Conservation (phyloP, 768 basidiomycete species). For the Lyophyllum atratum region DNA sequence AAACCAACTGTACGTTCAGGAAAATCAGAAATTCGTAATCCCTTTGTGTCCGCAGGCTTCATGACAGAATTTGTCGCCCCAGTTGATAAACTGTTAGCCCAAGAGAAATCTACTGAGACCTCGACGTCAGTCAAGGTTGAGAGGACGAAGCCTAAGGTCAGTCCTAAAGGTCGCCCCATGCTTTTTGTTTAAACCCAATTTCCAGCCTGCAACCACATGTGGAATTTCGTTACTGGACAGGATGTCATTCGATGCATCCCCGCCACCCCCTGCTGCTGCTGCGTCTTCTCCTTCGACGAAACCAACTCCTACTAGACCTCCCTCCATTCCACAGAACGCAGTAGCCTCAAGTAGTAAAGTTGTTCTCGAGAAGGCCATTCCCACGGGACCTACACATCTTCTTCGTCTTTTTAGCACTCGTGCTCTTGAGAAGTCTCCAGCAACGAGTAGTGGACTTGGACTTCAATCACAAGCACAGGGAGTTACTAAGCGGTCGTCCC, state of each 20-base stretch:
- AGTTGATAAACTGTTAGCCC: neutral
- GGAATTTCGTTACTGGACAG: neutral
- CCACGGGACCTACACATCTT: slow-evolving; percentile 2
- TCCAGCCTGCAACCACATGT: neutral
- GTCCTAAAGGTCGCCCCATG: neutral
- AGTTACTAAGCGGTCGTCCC: slow-evolving; percentile 11
- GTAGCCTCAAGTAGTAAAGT: slow-evolving; percentile 41
- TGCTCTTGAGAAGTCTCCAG: slow-evolving; percentile 22
- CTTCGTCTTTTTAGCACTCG: slow-evolving; percentile 17
- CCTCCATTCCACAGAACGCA: slow-evolving; percentile 22
- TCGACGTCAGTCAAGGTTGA: neutral
- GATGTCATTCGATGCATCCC: neutral
- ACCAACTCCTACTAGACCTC: neutral
- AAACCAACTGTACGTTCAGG: neutral
- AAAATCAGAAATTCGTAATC: slow-evolving; percentile 32
- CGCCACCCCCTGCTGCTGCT: neutral
- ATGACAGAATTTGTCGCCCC: slow-evolving; percentile 43
- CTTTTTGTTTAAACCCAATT: neutral
- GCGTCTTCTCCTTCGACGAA: neutral
- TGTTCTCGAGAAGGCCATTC: slow-evolving; percentile 14
- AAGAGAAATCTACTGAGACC: neutral
- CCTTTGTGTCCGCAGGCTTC: slow-evolving; percentile 55
- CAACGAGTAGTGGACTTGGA: neutral
- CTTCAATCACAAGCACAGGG: neutral
- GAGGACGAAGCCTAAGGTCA: neutral